Percentiles rank a stretch among this genome's conserved stretches.
phyloP scores from a whole-genome alignment of 176 grass and related monocot genomes.

The Carex myosuroides region DNA sequence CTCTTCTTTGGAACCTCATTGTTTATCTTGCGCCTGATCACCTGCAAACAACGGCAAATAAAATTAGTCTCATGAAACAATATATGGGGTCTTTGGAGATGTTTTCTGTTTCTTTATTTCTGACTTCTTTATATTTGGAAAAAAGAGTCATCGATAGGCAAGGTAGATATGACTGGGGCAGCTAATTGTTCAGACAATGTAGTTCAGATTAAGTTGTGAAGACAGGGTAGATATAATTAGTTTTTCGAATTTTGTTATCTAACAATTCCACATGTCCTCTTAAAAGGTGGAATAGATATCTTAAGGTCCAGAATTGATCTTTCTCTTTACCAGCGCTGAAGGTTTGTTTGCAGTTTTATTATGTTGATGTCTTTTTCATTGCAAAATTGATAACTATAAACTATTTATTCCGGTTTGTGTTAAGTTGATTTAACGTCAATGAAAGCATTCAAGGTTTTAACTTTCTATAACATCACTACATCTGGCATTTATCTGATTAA shows the following conservation, averaged over 20 bases:
- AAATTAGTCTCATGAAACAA: neutral
- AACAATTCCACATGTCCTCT: neutral
- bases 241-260: neutral
- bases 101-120: neutral
- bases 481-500: neutral
- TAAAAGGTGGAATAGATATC: constrained; percentile 5
- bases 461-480: neutral
- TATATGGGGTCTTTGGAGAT: neutral
- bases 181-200: constrained; percentile 4
- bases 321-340: neutral
- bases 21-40: constrained; percentile 26
- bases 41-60: neutral
- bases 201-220: neutral
- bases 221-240: neutral
- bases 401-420: neutral
- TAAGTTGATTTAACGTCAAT: neutral
- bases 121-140: neutral
- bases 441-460: neutral
- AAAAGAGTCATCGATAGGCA: neutral
- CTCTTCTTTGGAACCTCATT: constrained; percentile 31
- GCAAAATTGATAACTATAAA: neutral
- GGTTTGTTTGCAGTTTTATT: neutral
- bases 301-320: neutral
- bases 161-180: neutral
- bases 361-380: neutral